Evolutionary conservation across 768 basidiomycete species (phyloP).

Genomic region (Gloeopeniophorella convolvens): DNA sequence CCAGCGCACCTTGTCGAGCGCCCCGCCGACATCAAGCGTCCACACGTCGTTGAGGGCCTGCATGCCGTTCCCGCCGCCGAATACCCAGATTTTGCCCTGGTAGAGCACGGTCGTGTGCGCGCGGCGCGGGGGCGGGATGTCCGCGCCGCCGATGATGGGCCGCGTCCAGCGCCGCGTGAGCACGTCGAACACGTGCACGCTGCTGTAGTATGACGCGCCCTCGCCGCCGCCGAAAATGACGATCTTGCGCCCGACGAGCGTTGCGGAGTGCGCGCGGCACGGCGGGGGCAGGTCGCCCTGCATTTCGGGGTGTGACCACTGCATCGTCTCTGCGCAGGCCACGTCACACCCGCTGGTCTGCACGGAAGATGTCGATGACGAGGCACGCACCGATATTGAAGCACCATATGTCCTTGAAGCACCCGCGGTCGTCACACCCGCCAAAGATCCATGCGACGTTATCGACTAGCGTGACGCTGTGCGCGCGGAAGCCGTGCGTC

Average conservation of each 20-base stretch:
- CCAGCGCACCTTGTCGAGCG: constrained; percentile 46
- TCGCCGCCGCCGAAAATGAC: constrained; percentile 86
- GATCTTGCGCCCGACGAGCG: constrained; percentile 72
- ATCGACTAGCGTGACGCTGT: constrained; percentile 80
- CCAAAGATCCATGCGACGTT: constrained; percentile 83
- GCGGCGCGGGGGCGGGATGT: constrained; percentile 49
- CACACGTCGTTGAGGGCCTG: constrained; percentile 88
- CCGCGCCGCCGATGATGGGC: constrained; percentile 30
- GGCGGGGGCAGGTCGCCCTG: constrained; percentile 76
- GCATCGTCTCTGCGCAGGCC: constrained; percentile 63
- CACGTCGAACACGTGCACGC: constrained; percentile 80
- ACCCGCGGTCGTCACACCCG: constrained; percentile 77
- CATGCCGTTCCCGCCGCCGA: constrained; percentile 92
- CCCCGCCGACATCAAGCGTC: constrained; percentile 63
- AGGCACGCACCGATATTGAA: constrained; percentile 67
- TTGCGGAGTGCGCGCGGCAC: constrained; percentile 83
- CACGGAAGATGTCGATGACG: not conserved
- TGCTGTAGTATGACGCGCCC: constrained; percentile 75
- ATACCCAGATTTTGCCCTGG: constrained; percentile 68
- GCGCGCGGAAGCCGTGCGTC: constrained; percentile 66
- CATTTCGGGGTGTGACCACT: constrained; percentile 77
- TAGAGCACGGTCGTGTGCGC: constrained; percentile 84
- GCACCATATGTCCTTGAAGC: constrained; percentile 70
- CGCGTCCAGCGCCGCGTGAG: constrained; percentile 57
- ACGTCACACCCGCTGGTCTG: not conserved